These are phyloP conservation scores for Apiospora marii DNA, from an alignment of 2,329 filamentous ascomycete genomes.

Conservation along the genomic window DNA sequence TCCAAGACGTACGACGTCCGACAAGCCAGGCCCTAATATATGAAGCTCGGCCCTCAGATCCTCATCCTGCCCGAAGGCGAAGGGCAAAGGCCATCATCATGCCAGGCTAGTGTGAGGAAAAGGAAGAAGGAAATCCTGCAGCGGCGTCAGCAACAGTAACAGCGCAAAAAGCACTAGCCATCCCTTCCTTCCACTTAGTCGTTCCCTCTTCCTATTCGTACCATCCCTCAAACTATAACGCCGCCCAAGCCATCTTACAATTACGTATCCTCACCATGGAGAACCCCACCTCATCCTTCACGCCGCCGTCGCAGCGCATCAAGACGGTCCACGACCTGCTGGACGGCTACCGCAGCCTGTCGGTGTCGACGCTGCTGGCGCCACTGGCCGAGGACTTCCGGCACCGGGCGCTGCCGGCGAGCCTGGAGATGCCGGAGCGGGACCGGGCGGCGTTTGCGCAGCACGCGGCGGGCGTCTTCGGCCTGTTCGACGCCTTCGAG, in stretches of 20 bases:
- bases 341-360: slow-evolving; percentile 49
- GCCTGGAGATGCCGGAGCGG: slow-evolving; percentile 47
- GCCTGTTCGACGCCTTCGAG: slow-evolving; percentile 49
- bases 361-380: slow-evolving; percentile 45
- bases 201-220: not conserved
- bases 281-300: slow-evolving; percentile 3
- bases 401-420: slow-evolving; percentile 49
- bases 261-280: not conserved
- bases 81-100: not conserved
- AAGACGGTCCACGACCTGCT: slow-evolving; percentile 39
- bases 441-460: slow-evolving; percentile 46
- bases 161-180: not conserved
- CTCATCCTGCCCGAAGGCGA: not conserved
- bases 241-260: not conserved
- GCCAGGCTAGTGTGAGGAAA: not conserved
- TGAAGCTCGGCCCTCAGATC: slow-evolving; percentile 1
- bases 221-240: slow-evolving; percentile 2
- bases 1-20: not conserved
- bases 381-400: slow-evolving; percentile 47
- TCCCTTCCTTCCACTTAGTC: not conserved
- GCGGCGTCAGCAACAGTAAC: no score
- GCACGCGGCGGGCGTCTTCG: slow-evolving; percentile 50
- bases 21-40: not conserved
- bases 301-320: slow-evolving; percentile 20
- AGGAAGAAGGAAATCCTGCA: not conserved